A percentile compares a stretch with the other conserved stretches of the same genome.
Evolutionary conservation across 768 basidiomycete genomes (phyloP).

Genomic region (Tephrocybe sp.): DNA sequence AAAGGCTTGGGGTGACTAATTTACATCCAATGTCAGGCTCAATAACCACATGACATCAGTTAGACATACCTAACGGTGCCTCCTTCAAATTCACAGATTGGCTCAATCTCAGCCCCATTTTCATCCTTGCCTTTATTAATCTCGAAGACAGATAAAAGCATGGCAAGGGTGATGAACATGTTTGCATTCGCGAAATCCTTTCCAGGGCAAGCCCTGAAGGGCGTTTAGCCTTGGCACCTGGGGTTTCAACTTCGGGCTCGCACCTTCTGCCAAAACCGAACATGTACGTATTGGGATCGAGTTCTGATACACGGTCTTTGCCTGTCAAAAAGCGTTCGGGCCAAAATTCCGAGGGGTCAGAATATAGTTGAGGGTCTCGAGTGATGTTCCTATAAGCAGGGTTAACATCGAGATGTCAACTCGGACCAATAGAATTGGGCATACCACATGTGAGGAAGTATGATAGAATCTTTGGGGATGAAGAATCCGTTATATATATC

Average conservation of each 20-base stretch:
- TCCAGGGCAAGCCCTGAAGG: slow-evolving; percentile 26
- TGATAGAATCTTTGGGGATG: slow-evolving; percentile 17
- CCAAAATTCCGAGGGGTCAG: slow-evolving; percentile 26
- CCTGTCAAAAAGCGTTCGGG: slow-evolving; percentile 38
- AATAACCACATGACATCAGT: background rate
- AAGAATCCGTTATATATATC: slow-evolving; percentile 15
- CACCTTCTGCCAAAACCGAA: slow-evolving; percentile 49
- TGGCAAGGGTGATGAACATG: slow-evolving; percentile 25
- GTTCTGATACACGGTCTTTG: slow-evolving; percentile 22
- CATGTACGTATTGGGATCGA: slow-evolving; percentile 36
- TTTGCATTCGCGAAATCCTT: slow-evolving; percentile 27
- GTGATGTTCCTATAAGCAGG: slow-evolving; percentile 21
- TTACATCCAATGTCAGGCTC: slow-evolving; percentile 3
- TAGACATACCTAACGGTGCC: slow-evolving; percentile 15
- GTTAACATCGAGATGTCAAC: background rate
- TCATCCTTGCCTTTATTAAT: slow-evolving; percentile 20
- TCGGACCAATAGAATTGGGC: background rate
- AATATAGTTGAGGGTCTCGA: slow-evolving; percentile 21
- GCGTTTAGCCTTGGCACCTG: too few relatives aligned
- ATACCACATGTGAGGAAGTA: slow-evolving; percentile 16
- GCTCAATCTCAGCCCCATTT: slow-evolving; percentile 29
- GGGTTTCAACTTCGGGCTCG: too few relatives aligned
- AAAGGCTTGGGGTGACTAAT: slow-evolving; percentile 25
- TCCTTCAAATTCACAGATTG: slow-evolving; percentile 27
- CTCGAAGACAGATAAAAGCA: slow-evolving; percentile 27